Base-by-base conservation (phyloP, 345 rosid genomes). In the Pistacia vera region DNA sequence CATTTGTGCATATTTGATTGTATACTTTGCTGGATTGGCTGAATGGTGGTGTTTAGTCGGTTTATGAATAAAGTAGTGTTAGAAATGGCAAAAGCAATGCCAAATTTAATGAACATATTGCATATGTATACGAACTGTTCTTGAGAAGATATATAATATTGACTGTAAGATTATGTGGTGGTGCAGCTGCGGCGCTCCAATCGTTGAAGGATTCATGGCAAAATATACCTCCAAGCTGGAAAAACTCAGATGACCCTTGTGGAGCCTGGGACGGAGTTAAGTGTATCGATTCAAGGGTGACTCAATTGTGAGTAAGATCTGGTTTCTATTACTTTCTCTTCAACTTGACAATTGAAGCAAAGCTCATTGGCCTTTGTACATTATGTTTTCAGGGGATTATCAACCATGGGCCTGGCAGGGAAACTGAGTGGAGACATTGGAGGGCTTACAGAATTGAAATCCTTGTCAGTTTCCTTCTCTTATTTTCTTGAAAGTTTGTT, bases 351-450 rank as follows among this genome's bases (percentile, higher is more conserved):
- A 1, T 38, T 41, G 46, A 41, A 5, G 46, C 46, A 41, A 41
- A 41, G 46, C 9, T 41, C 46, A 41, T 41, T 41, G 1, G 46
- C 41, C 41, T 41, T 41, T 41, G 46, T 41, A 51, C 11, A 10
- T 72, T 6, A 20, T 71, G 38, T 59, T 70, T 77, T 64, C 84
- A 96, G 99, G 88, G 90, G 97, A 46, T 75, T 96, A 59, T 96
- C 97, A 68, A 88, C 97, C 62, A 87, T 93, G 95, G 88, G 90
- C 66, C 89, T 96, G 38, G 80, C 81, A 74, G 99, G 99, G 78
- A 84, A 86, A 81, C 87, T 96, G 71, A 89, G 87, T 77, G 98
- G 98, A 30, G 99, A 96, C 85, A 92, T 96, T 76, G 99, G 99
- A 55, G 97, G 85, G 59, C 85, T 96, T 38, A 72, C 88, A n/a